Evolutionary conservation across 2,329 filamentous ascomycete genomes (phyloP).

Genomic region (Aspergillus viridinutans): DNA sequence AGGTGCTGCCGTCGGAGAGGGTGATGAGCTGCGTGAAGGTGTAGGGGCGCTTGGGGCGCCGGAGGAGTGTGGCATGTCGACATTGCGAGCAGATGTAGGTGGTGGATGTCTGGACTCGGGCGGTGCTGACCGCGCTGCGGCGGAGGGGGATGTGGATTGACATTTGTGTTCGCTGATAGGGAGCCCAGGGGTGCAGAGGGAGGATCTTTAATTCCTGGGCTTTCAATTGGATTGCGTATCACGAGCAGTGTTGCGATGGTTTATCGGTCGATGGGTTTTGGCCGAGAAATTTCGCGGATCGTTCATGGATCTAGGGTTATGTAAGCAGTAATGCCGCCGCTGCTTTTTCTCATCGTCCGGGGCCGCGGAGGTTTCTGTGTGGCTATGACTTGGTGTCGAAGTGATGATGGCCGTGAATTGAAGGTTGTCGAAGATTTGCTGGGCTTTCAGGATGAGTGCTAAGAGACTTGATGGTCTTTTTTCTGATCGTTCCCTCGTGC

Average conservation of each 20-base stretch:
- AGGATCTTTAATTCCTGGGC: neutral
- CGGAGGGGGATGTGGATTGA: conserved; percentile 35
- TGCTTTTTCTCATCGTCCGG: conserved; percentile 15
- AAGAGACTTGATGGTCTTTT: conserved; percentile 4
- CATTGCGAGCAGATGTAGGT: conserved; percentile 55
- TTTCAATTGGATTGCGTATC: conserved; percentile 5
- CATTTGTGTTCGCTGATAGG: conserved; percentile 18
- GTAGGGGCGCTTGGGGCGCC: conserved; percentile 86
- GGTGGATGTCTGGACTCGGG: conserved; percentile 21
- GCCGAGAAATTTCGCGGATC: conserved; percentile 29
- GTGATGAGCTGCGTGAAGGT: conserved; percentile 96
- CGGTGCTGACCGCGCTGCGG: conserved; percentile 29
- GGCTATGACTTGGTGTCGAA: neutral
- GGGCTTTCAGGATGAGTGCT: conserved; percentile 19
- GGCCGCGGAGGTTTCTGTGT: neutral
- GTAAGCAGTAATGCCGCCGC: conserved; percentile 22
- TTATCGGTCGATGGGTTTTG: conserved; percentile 19
- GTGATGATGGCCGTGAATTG: conserved; percentile 2
- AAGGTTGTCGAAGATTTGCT: conserved; percentile 1
- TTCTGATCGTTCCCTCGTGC: conserved; percentile 1
- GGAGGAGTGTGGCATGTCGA: conserved; percentile 79
- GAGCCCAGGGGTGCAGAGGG: neutral
- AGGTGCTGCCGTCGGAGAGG: conserved; percentile 85
- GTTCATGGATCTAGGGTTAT: conserved; percentile 21
- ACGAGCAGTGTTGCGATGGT: conserved; percentile 7